Percentiles rank a stretch among this genome's conserved stretches.
Evolutionary conservation across 2,329 filamentous ascomycete species (phyloP).

Genomic region (Didymella glomerata): DNA sequence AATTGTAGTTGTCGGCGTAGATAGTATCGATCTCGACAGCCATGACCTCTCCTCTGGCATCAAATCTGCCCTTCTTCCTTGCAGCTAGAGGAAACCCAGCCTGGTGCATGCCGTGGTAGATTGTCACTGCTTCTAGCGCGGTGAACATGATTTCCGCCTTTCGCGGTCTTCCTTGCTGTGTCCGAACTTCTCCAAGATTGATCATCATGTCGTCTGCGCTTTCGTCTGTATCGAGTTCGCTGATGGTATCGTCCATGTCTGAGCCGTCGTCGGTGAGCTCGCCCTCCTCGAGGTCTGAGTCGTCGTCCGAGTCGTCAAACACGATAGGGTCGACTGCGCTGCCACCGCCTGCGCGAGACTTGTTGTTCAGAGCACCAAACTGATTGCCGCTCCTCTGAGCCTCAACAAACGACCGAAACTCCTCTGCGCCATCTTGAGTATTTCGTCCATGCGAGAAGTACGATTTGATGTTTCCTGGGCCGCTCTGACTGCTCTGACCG

Average conservation of each 20-base stretch:
- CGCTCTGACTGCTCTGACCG: conserved; percentile 9
- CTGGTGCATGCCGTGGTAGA: conserved; percentile 28
- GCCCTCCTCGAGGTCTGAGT: conserved; percentile 25
- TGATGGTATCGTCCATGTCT: conserved; percentile 16
- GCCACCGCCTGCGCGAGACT: conserved; percentile 16
- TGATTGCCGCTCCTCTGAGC: conserved; percentile 20
- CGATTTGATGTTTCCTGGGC: conserved; percentile 9
- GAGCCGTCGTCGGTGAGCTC: conserved; percentile 25
- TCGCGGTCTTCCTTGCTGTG: conserved; percentile 3
- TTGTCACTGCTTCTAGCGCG: conserved; percentile 25
- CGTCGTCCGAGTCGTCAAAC: conserved; percentile 23
- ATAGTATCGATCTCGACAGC: conserved; percentile 14
- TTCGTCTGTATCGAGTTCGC: conserved; percentile 26
- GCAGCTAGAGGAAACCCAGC: conserved; percentile 28
- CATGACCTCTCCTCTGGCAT: conserved; percentile 19
- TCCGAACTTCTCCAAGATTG: conserved; percentile 30
- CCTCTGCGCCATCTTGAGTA: conserved; percentile 13
- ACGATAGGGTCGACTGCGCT: conserved; percentile 23
- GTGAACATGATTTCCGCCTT: conserved; percentile 35
- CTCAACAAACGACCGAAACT: conserved; percentile 19
- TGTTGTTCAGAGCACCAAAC: conserved; percentile 27
- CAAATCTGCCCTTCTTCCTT: conserved; percentile 24
- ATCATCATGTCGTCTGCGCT: conserved; percentile 33
- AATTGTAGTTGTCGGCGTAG: conserved; percentile 4
- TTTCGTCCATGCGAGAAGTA: conserved; percentile 6